These are phyloP conservation scores for Leptomonas seymouri DNA, from an alignment of 208 protist species.

Conservation along the genomic window DNA sequence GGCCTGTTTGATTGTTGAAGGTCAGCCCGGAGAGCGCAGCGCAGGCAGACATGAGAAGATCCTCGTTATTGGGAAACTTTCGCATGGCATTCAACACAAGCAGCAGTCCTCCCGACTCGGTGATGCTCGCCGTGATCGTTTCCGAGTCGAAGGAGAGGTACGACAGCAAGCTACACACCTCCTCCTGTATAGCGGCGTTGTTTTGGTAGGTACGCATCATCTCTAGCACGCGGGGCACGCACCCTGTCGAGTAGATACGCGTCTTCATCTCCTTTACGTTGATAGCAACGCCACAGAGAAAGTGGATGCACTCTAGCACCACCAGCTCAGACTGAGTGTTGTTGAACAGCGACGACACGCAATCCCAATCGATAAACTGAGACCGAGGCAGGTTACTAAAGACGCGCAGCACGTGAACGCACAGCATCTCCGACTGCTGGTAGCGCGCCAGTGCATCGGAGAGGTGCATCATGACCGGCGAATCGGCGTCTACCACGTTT, in stretches of 20 bases:
- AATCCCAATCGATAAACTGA: conserved; percentile 77
- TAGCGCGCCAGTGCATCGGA: conserved; percentile 67
- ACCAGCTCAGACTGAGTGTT: conserved; percentile 70
- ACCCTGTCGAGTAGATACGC: conserved; percentile 76
- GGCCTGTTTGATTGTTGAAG: conserved; percentile 85
- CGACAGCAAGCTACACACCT: conserved; percentile 84
- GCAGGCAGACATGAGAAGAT: conserved; percentile 81
- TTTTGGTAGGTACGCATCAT: conserved; percentile 65
- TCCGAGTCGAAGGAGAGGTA: conserved; percentile 94
- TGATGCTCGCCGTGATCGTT: conserved; percentile 84
- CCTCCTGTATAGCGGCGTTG: conserved; percentile 80
- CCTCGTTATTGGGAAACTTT: conserved; percentile 78
- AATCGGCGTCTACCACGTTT: conserved; percentile 56
- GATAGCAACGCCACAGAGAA: conserved; percentile 81
- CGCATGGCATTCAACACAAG: conserved; percentile 86
- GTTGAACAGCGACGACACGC: conserved; percentile 63
- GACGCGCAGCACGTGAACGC: conserved; percentile 75
- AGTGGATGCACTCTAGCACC: conserved; percentile 74
- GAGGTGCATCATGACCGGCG: conserved; percentile 64
- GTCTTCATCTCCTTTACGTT: conserved; percentile 86
- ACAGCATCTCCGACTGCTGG: conserved; percentile 67
- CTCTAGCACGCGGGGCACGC: conserved; percentile 76
- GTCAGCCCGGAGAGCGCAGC: conserved; percentile 86
- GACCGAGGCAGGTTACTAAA: conserved; percentile 85
- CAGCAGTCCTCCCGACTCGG: conserved; percentile 66